phyloP scores from a whole-genome alignment of 192 early-diverging fungal species.

The Dimargaris cristalligena region DNA sequence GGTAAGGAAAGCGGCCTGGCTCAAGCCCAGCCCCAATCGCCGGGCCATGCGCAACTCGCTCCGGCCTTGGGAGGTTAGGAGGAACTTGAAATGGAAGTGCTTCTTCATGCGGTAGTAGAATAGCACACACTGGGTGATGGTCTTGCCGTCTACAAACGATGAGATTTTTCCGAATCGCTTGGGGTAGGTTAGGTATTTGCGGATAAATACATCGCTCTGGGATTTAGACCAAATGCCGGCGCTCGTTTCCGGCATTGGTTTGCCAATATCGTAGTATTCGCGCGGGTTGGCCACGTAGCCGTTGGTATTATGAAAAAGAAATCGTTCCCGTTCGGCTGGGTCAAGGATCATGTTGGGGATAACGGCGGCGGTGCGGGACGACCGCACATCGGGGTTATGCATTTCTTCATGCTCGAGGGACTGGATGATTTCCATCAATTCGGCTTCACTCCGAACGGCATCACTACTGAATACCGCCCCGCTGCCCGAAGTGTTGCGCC shows the following conservation, averaged over 20 bases:
- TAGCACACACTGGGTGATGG: constrained; percentile 47
- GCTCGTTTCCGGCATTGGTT: constrained; percentile 13
- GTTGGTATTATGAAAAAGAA: constrained; percentile 41
- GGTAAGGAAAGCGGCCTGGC: constrained; percentile 1
- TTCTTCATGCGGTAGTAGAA: constrained; percentile 72
- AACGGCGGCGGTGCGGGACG: constrained; percentile 47
- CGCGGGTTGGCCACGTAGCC: constrained; percentile 37
- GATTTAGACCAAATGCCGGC: constrained; percentile 12
- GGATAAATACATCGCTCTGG: constrained; percentile 45
- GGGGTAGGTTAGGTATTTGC: constrained; percentile 44
- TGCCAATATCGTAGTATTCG: constrained; percentile 37
- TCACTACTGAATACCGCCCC: constrained; percentile 36
- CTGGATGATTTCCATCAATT: constrained; percentile 57
- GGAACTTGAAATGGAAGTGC: constrained; percentile 45
- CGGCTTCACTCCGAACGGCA: constrained; percentile 60
- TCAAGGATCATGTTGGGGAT: constrained; percentile 60
- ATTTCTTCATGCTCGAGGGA: constrained; percentile 49
- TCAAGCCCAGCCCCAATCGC: background rate
- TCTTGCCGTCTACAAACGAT: constrained; percentile 40
- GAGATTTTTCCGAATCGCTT: constrained; percentile 66
- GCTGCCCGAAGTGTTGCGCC: background rate
- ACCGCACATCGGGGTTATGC: constrained; percentile 50
- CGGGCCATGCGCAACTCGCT: constrained; percentile 9
- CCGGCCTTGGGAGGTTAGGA: constrained; percentile 14
- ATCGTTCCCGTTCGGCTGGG: constrained; percentile 28